Evolutionary conservation across 225 moss, liverwort and hornwort genomes (phyloP).

Genomic region (Marchantia paleacea): DNA sequence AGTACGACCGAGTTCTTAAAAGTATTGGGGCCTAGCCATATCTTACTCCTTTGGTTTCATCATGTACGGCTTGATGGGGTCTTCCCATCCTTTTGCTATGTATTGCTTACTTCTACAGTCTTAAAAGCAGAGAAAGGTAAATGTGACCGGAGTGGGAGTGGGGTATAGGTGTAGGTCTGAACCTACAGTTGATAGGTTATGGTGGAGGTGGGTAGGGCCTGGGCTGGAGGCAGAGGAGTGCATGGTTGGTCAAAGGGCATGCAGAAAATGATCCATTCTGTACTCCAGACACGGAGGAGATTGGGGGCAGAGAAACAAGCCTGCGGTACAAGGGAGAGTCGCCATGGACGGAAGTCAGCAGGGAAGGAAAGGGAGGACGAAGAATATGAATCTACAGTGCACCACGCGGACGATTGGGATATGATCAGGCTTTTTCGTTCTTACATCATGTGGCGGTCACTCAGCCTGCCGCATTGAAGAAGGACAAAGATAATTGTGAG

Average conservation of each 20-base stretch:
- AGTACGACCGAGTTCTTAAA: background rate
- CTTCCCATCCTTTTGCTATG: no score
- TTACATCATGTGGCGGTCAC: constrained; percentile 16
- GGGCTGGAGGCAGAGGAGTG: constrained; percentile 6
- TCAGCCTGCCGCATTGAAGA: background rate
- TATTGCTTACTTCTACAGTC: no score
- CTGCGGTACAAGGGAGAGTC: constrained; percentile 9
- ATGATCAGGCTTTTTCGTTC: constrained; percentile 11
- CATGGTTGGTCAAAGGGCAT: constrained; percentile 16
- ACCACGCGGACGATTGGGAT: constrained; percentile 6
- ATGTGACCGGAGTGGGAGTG: constrained; percentile 4
- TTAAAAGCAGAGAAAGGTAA: constrained; percentile 5
- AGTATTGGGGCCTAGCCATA: no score
- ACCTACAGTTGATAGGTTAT: background rate
- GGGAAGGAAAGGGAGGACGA: background rate
- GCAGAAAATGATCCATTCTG: constrained; percentile 18
- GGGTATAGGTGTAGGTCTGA: background rate
- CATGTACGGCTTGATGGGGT: no score
- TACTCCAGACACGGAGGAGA: constrained; percentile 7
- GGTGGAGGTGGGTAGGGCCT: constrained; percentile 10
- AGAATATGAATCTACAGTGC: constrained; percentile 20
- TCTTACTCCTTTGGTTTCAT: no score
- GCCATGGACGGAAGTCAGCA: background rate
- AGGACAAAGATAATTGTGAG: constrained; percentile 18
- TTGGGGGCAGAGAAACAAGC: constrained; percentile 15